These are phyloP conservation scores for Candida gorgasii DNA, from an alignment of 805 yeast species.

Conservation along the genomic window DNA sequence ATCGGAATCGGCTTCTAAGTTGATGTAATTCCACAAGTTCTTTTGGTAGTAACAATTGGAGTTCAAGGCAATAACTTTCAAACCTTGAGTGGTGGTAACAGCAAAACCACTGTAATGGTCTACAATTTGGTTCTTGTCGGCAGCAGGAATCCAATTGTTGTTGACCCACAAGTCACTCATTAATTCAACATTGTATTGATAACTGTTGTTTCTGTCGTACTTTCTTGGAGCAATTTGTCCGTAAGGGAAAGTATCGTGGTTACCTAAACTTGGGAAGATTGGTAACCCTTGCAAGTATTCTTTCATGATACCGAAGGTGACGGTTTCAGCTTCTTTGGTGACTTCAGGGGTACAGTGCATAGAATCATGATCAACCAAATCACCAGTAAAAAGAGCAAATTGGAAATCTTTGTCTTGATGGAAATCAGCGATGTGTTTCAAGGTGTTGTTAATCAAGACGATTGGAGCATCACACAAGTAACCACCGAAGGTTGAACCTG, in stretches of 20 bases:
- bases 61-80: slow-evolving; percentile 54
- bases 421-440: slow-evolving; percentile 29
- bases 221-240: slow-evolving; percentile 61
- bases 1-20: slow-evolving; percentile 53
- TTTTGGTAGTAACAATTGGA: slow-evolving; percentile 68
- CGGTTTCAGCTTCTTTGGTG: slow-evolving; percentile 73
- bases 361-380: slow-evolving; percentile 68
- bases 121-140: slow-evolving; percentile 25
- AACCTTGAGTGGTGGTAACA: slow-evolving; percentile 48
- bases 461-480: slow-evolving; percentile 71
- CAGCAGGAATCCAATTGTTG: slow-evolving; percentile 37
- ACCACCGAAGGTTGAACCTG: slow-evolving; percentile 63
- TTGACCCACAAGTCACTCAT: slow-evolving; percentile 38
- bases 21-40: slow-evolving; percentile 54
- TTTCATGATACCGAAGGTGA: slow-evolving; percentile 63
- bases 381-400: slow-evolving; percentile 72
- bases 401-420: slow-evolving; percentile 42
- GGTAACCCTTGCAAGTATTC: slow-evolving; percentile 51
- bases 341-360: slow-evolving; percentile 53
- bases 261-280: slow-evolving; percentile 64
- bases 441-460: slow-evolving; percentile 56
- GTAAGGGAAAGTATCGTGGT: slow-evolving; percentile 73
- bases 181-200: slow-evolving; percentile 41
- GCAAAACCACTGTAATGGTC: slow-evolving; percentile 49
- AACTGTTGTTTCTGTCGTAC: slow-evolving; percentile 26